Base-by-base conservation (phyloP, 441 rosid genomes). In the Euphorbia celastroides region DNA sequence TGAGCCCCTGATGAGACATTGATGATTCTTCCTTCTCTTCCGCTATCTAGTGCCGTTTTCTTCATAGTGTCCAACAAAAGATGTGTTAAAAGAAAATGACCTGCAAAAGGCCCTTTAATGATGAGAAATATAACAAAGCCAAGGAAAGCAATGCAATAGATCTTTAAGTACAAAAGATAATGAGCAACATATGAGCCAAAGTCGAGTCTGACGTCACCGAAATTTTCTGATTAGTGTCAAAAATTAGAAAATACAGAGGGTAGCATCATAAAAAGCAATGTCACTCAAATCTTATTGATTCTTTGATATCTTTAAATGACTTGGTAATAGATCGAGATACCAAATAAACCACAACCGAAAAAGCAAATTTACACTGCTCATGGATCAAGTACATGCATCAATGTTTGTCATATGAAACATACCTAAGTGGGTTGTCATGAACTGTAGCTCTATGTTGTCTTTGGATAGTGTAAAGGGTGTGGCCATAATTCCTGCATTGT, bases 361-460 rank as follows among this genome's bases (percentile, higher is more conserved):
- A 31, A n/a, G 34, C 1, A n/a, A 4, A 5, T 10, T 25, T 10
- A 22, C 28, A 34, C 60, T 19, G 28, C 30, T 6, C 0, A 11
- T 26, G 54, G 36, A 69, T 50, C 30, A 51, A 50, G 60, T 8
- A 65, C 51, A 19, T 58, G 12, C 54, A 25, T 38, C 9, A 51
- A 27, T 1, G 36, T 16, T 13, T 32, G 44, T 38, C 23, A 48
- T 60, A 54, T 46, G 55, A 8, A 55, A 67, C 68, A 41, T 74
- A 88, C 94, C 88, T 59, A 86, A 6, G 73, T 88, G 88, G 67
- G 86, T 86, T 2, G 92, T 84, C 26, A 91, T 89, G 71, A 84
- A 86, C 41, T 84, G 91, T 20, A 86, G 69, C 67, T 86, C 94
- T 5, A 83, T 79, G 72, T 67, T 77, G 71, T 88, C 89, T n/a